Percentiles rank a stretch among this genome's conserved stretches.
Evolutionary conservation across 441 rosid genomes (phyloP).

Genomic region (Bruguiera hainesii): DNA sequence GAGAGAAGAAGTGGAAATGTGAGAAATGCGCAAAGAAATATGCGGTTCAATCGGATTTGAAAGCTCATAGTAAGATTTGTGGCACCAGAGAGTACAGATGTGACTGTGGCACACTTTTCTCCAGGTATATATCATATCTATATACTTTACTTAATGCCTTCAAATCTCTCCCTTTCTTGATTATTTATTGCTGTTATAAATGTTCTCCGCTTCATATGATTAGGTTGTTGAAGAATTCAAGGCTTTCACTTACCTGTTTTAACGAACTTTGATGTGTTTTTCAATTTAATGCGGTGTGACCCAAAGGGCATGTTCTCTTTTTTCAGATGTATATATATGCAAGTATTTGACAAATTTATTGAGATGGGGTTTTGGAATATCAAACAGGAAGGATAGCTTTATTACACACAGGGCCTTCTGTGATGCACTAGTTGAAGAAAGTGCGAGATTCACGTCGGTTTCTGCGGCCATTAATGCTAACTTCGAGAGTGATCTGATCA

Average conservation of each 20-base stretch:
- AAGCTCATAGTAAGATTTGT: slow-evolving; percentile 87
- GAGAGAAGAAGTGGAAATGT: slow-evolving; percentile 93
- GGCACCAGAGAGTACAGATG: slow-evolving; percentile 87
- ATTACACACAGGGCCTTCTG: slow-evolving; percentile 81
- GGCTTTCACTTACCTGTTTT: slow-evolving; percentile 15
- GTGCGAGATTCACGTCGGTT: slow-evolving; percentile 48
- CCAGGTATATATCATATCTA: slow-evolving; percentile 42
- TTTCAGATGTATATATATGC: background rate
- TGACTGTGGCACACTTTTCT: slow-evolving; percentile 86
- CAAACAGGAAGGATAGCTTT: slow-evolving; percentile 44
- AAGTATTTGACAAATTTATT: background rate
- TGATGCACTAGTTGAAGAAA: slow-evolving; percentile 84
- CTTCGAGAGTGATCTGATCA: slow-evolving; percentile 26
- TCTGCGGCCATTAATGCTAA: slow-evolving; percentile 33
- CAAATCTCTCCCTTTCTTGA: background rate
- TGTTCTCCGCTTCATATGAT: slow-evolving; percentile 20
- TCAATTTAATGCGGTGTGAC: slow-evolving; percentile 23
- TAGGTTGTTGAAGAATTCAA: slow-evolving; percentile 31
- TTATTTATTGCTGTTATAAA: slow-evolving; percentile 3
- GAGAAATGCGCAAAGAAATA: slow-evolving; percentile 88
- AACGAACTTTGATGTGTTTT: background rate
- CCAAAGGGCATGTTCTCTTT: background rate
- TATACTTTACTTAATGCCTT: background rate
- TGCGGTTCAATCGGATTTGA: slow-evolving; percentile 95
- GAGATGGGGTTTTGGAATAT: slow-evolving; percentile 6